Conservation (phyloP, 805 yeast species). For the Wickerhamiella alocasiicola region DNA sequence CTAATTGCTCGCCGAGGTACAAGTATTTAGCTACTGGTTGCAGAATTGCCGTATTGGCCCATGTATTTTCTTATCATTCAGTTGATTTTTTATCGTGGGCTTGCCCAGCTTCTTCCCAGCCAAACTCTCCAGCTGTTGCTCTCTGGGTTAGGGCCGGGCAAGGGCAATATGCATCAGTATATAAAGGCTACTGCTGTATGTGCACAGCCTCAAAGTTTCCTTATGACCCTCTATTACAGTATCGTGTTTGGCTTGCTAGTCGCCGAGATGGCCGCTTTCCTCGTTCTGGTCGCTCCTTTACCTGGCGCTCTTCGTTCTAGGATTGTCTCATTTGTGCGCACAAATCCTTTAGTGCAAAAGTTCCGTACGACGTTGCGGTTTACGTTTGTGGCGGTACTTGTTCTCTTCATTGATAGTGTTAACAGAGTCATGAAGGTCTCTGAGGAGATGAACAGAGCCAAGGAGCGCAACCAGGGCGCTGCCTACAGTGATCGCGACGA, state of each 20-base stretch:
- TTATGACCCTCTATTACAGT: conserved; percentile 35
- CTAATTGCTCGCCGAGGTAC: no score
- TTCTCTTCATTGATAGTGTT: conserved; percentile 78
- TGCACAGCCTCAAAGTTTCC: no score
- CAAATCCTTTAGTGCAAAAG: conserved; percentile 59
- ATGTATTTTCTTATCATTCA: no score
- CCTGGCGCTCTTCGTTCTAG: conserved; percentile 65
- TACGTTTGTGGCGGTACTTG: conserved; percentile 66
- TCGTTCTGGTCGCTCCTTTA: conserved; percentile 70
- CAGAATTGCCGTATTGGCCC: no score
- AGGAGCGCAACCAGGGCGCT: conserved; percentile 25
- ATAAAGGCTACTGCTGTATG: no score
- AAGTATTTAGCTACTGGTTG: no score
- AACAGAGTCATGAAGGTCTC: conserved; percentile 65
- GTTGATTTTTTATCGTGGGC: no score
- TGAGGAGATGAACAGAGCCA: conserved; percentile 36
- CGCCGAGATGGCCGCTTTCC: conserved; percentile 65
- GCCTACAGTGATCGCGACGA: conserved; percentile 55
- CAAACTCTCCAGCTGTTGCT: no score
- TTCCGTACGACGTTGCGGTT: conserved; percentile 71
- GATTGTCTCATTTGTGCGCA: conserved; percentile 46
- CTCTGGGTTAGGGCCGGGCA: no score
- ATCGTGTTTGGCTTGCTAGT: conserved; percentile 61
- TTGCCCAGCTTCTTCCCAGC: no score
- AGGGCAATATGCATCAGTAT: no score